phyloP scores from a whole-genome alignment of 2,329 filamentous ascomycete species.

The Fusarium gaditjirri region DNA sequence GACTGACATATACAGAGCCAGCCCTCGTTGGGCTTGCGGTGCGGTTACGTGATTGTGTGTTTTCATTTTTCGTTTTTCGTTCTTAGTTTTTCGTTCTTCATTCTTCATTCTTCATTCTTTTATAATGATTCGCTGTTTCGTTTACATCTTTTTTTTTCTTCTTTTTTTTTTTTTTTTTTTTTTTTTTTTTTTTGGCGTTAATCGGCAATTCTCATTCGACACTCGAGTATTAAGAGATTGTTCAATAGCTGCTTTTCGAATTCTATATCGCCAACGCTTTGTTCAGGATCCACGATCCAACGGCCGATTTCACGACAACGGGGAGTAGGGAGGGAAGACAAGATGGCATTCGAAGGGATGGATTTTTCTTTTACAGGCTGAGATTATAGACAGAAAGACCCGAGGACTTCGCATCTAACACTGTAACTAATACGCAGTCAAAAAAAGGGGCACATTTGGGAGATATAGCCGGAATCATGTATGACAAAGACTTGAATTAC shows the following conservation, averaged over 20 bases:
- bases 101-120: background rate
- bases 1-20: constrained; percentile 22
- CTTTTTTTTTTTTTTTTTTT: constrained; percentile 1
- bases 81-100: constrained; percentile 4
- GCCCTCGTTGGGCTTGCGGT: constrained; percentile 15
- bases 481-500: constrained; percentile 48
- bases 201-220: constrained; percentile 21
- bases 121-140: constrained; percentile 20
- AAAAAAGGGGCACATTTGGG: constrained; percentile 48
- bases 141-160: constrained; percentile 13
- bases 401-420: constrained; percentile 45
- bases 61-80: constrained; percentile 4
- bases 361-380: constrained; percentile 48
- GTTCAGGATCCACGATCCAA: constrained; percentile 40
- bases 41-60: constrained; percentile 21
- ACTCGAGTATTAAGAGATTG: constrained; percentile 33
- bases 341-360: constrained; percentile 43
- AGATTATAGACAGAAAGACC: constrained; percentile 52
- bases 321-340: constrained; percentile 39
- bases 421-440: constrained; percentile 52
- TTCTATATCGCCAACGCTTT: constrained; percentile 36
- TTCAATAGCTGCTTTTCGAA: constrained; percentile 30
- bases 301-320: constrained; percentile 41
- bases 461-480: constrained; percentile 49
- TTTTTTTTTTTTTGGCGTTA: constrained; percentile 33